These are phyloP conservation scores for Melocanna baccifera DNA, from an alignment of 176 grass and related monocot genomes.

Conservation along the genomic window DNA sequence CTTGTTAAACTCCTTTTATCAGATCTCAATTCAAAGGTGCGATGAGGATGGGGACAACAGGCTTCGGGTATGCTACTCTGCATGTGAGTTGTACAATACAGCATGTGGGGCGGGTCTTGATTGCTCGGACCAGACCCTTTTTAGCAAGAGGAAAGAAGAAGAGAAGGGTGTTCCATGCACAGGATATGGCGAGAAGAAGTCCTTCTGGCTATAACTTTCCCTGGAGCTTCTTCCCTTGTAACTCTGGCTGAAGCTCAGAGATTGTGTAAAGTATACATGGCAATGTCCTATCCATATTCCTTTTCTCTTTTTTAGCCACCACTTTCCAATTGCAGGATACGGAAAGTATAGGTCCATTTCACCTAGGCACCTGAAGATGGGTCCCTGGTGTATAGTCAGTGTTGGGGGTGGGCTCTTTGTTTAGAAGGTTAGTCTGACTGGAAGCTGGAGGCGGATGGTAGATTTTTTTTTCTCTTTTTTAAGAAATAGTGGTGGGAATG, in stretches of 20 bases:
- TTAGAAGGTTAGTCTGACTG: slow-evolving; percentile 59
- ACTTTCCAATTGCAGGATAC: slow-evolving; percentile 71
- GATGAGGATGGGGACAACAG: slow-evolving; percentile 95
- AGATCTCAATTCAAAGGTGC: slow-evolving; percentile 97
- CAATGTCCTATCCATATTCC: slow-evolving; percentile 35
- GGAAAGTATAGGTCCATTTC: slow-evolving; percentile 60
- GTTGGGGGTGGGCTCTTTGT: slow-evolving; percentile 35
- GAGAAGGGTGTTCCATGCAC: slow-evolving; percentile 88
- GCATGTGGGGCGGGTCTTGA: slow-evolving; percentile 88
- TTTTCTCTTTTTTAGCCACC: slow-evolving; percentile 37
- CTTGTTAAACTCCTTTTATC: neutral
- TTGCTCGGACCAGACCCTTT: slow-evolving; percentile 96
- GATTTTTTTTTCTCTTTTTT: slow-evolving; percentile 39
- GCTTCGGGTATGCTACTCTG: slow-evolving; percentile 92
- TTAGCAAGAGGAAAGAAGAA: slow-evolving; percentile 90
- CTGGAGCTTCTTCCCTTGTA: slow-evolving; percentile 50
- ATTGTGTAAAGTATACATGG: slow-evolving; percentile 61
- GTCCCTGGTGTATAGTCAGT: slow-evolving; percentile 51
- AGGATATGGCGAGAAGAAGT: slow-evolving; percentile 83
- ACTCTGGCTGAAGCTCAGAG: slow-evolving; percentile 17
- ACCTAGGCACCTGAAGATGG: slow-evolving; percentile 75
- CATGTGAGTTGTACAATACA: slow-evolving; percentile 76
- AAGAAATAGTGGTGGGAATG: slow-evolving; percentile 43
- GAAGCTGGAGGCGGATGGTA: slow-evolving; percentile 20
- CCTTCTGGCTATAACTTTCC: slow-evolving; percentile 72